Evolutionary conservation across 2,329 filamentous ascomycete species (phyloP).

Genomic region (Aspergillus sclerotialis): DNA sequence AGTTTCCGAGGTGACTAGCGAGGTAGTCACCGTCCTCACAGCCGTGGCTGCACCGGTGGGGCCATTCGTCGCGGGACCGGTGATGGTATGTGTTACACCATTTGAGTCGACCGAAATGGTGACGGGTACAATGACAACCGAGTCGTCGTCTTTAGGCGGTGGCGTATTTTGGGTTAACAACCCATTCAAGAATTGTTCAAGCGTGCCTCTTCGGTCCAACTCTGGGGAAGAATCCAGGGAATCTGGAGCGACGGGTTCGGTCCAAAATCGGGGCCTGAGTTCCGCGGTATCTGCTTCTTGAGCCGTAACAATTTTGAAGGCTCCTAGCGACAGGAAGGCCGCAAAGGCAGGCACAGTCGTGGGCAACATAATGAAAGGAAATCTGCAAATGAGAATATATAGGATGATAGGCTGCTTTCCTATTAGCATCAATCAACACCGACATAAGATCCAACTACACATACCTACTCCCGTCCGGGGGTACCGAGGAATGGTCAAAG

Average conservation of each 20-base stretch:
- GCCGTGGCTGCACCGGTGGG: constrained; percentile 3
- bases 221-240: constrained; percentile 26
- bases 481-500: too few species aligned
- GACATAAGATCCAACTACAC: background rate
- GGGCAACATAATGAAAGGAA: constrained; percentile 21
- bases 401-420: background rate
- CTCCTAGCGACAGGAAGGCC: constrained; percentile 27
- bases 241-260: too few species aligned
- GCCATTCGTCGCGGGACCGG: constrained; percentile 5
- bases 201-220: constrained; percentile 19
- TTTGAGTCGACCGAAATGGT: constrained; percentile 15
- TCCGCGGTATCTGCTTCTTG: constrained; percentile 18
- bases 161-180: background rate
- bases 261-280: constrained; percentile 28
- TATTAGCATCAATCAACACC: background rate
- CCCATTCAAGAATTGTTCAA: background rate
- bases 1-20: constrained; percentile 2
- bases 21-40: constrained; percentile 8
- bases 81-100: constrained; percentile 18
- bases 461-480: too few species aligned
- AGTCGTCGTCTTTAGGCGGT: constrained; percentile 2
- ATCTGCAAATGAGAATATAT: background rate
- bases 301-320: constrained; percentile 26
- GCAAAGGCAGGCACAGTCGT: constrained; percentile 22
- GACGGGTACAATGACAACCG: constrained; percentile 13